Evolutionary conservation across 2,329 filamentous ascomycete genomes (phyloP).

Genomic region (Xylaria sp.): DNA sequence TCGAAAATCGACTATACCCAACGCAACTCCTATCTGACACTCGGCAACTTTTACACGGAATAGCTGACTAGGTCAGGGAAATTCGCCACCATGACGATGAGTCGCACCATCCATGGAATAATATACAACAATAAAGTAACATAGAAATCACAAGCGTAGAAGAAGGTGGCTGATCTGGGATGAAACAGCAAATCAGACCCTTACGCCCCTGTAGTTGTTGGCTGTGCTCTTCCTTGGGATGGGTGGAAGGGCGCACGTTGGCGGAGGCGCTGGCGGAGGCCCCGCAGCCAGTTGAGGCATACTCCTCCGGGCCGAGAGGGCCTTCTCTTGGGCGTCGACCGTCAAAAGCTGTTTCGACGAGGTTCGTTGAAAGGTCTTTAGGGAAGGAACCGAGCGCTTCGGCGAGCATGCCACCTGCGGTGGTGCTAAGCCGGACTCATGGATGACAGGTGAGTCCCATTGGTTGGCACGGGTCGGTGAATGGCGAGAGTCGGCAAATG

Average conservation of each 20-base stretch:
- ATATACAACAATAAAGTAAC: background rate
- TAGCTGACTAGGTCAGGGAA: background rate
- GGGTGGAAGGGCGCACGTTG: constrained; percentile 57
- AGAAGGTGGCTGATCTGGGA: background rate
- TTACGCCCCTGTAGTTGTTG: constrained; percentile 13
- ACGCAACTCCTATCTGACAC: background rate
- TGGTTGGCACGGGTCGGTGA: constrained; percentile 17
- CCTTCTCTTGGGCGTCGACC: constrained; percentile 18
- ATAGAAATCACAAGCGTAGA: constrained; percentile 2
- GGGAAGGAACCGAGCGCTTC: constrained; percentile 30
- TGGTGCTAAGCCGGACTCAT: constrained; percentile 15
- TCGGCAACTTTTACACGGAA: background rate
- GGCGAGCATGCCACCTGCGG: constrained; percentile 24
- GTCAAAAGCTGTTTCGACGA: constrained; percentile 10
- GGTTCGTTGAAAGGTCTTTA: constrained; percentile 15
- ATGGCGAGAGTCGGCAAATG: constrained; percentile 12
- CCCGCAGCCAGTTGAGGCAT: constrained; percentile 55
- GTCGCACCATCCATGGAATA: background rate
- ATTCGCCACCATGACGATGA: background rate
- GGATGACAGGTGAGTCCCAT: constrained; percentile 10
- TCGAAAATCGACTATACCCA: background rate
- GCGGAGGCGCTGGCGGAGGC: constrained; percentile 58
- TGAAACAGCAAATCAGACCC: constrained; percentile 8
- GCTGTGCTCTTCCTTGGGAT: constrained; percentile 44
- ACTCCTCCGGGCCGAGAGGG: constrained; percentile 46